Evolutionary conservation across 306 rosid genomes (phyloP).

Genomic region (Erythrophleum fordii): DNA sequence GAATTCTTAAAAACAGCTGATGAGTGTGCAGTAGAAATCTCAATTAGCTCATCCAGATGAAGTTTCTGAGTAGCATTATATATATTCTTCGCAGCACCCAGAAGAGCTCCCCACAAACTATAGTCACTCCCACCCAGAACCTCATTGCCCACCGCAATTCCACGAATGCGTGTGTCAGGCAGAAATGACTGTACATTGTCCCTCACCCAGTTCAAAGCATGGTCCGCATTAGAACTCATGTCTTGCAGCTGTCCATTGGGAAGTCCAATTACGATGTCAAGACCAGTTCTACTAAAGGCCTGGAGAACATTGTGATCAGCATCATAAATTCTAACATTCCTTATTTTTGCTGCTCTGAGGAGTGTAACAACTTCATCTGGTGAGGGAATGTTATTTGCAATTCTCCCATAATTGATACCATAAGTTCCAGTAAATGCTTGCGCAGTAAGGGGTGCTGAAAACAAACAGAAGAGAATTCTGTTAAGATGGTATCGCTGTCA

Average conservation of each 20-base stretch:
- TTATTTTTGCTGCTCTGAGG: conserved; percentile 84
- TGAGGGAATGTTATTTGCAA: conserved; percentile 88
- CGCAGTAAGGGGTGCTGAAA: conserved; percentile 54
- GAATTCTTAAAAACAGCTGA: conserved; percentile 77
- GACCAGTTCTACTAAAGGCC: conserved; percentile 89
- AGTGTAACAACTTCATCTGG: conserved; percentile 90
- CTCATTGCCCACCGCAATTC: conserved; percentile 92
- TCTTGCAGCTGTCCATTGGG: conserved; percentile 69
- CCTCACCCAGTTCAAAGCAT: conserved; percentile 86
- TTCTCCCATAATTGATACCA: conserved; percentile 91
- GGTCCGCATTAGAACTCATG: conserved; percentile 75
- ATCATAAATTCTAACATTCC: conserved; percentile 82
- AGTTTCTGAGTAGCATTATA: conserved; percentile 70
- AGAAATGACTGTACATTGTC: conserved; percentile 88
- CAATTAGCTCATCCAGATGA: conserved; percentile 56
- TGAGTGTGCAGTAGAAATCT: conserved; percentile 82
- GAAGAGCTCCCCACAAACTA: conserved; percentile 59
- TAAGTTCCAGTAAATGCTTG: conserved; percentile 91
- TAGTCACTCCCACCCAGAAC: conserved; percentile 72
- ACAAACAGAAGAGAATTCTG: conserved; percentile 34
- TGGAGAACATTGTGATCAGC: conserved; percentile 87
- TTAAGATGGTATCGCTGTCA: conserved; percentile 37
- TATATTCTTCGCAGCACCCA: conserved; percentile 84
- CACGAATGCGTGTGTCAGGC: conserved; percentile 71
- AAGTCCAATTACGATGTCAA: conserved; percentile 85